A percentile compares a stretch with the other conserved stretches of the same genome.
Evolutionary conservation across 202 grass and related monocot genomes (phyloP).

Genomic region (Saccharum hybrid): DNA sequence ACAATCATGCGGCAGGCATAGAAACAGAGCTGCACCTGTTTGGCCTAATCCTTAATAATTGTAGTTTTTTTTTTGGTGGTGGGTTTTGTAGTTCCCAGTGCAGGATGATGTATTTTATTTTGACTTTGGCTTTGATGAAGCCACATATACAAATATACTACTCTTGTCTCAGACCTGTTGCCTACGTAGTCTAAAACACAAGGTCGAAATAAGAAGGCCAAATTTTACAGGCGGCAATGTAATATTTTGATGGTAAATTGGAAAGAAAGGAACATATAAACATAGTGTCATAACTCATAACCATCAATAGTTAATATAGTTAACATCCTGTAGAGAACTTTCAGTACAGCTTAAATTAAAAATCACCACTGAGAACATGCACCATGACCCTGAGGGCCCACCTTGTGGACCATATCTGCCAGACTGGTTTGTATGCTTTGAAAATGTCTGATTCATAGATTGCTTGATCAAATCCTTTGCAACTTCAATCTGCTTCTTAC

Average conservation of each 20-base stretch:
- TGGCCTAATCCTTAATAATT: constrained; percentile 17
- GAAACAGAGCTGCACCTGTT: neutral
- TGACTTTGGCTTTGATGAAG: too few relatives aligned
- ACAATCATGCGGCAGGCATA: neutral
- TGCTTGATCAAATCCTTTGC: constrained; percentile 90
- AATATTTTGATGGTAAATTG: neutral
- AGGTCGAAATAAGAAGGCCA: neutral
- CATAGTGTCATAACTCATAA: too few relatives aligned
- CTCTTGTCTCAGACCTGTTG: too few relatives aligned
- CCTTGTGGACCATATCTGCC: constrained; percentile 60
- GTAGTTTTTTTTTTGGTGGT: neutral
- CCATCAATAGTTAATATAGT: too few relatives aligned
- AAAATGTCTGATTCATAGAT: constrained; percentile 71
- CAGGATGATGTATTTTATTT: too few relatives aligned
- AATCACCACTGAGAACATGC: constrained; percentile 56
- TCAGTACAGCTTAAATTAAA: neutral
- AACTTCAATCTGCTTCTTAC: constrained; percentile 86
- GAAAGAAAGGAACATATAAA: neutral
- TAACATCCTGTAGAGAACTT: constrained; percentile 2
- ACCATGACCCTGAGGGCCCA: constrained; percentile 51
- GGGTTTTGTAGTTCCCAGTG: too few relatives aligned
- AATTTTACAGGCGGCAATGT: constrained; percentile 8
- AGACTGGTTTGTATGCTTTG: constrained; percentile 52
- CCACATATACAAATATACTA: too few relatives aligned
- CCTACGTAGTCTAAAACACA: too few relatives aligned